phyloP scores from a whole-genome alignment of 306 rosid species.

The Elaeagnus macrophylla region DNA sequence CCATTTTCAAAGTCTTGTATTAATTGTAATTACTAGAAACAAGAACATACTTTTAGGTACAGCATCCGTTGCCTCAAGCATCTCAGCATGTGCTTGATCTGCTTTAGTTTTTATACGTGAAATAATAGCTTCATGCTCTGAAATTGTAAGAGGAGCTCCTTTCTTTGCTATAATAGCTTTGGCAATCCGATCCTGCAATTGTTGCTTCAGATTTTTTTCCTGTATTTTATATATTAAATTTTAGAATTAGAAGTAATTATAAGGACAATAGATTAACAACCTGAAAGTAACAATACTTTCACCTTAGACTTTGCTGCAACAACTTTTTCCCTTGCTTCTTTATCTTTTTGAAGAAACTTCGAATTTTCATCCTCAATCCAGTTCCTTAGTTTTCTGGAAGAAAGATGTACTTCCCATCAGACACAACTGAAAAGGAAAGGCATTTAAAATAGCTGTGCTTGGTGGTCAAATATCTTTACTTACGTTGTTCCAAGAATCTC shows the following conservation, averaged over 20 bases:
- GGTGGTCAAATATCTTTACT: slow-evolving; percentile 19
- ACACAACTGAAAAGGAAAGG: not conserved
- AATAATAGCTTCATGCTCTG: slow-evolving; percentile 27
- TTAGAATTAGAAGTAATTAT: not conserved
- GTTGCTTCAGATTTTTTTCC: slow-evolving; percentile 30
- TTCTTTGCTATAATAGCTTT: slow-evolving; percentile 26
- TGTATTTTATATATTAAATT: slow-evolving; percentile 6
- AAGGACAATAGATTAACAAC: not conserved
- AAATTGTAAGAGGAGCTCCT: slow-evolving; percentile 21
- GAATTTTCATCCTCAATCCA: slow-evolving; percentile 39
- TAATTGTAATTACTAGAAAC: not conserved
- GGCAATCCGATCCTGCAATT: slow-evolving; percentile 39
- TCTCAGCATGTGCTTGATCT: slow-evolving; percentile 47
- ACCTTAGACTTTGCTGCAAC: slow-evolving; percentile 38
- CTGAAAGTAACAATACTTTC: not conserved
- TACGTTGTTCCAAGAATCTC: slow-evolving; percentile 44
- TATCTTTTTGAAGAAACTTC: slow-evolving; percentile 20
- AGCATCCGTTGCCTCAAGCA: slow-evolving; percentile 32
- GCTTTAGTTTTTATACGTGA: slow-evolving; percentile 35
- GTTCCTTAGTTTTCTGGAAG: slow-evolving; percentile 33
- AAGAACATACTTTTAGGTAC: slow-evolving; percentile 40
- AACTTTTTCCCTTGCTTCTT: slow-evolving; percentile 32
- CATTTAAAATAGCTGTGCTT: not conserved
- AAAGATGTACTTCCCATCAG: slow-evolving; percentile 6
- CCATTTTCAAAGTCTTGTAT: not conserved